Evolutionary conservation across 148 eudicot species (phyloP), one percentile per base, ranked within the genome.

Genomic region (Chenopodium suecicum): DNA sequence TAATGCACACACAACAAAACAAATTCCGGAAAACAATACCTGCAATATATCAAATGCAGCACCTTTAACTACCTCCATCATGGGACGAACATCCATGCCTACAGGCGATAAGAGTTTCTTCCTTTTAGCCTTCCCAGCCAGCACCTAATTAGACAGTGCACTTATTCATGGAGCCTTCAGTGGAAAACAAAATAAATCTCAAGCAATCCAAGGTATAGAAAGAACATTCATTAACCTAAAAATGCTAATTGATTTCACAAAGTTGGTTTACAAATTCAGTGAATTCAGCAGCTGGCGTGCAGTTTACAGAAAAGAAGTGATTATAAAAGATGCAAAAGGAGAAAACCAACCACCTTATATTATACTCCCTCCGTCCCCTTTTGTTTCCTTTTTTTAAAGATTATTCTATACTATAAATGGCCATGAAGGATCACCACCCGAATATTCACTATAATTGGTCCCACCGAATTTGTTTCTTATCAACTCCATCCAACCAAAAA

Each of bases 51-150:
- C 89, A 86, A 95, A 95, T 75, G 98, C 92, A 70, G 93, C 96
- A 76, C 89, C 97, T 86, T 95, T 95, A 47, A 93, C 98, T 65
- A 95, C 98, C 86, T 95, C 97, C 98, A 93, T 95, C 98, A 92
- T 95, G 50, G 98, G 98, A 23, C 97, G 96, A 41, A 92, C 97
- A 75, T 92, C 90, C 93, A 92, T 90, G 87, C 96, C 92, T 56
- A 87, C 88, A 58, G 97, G 96, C 37, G 97, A 95, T 69, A 95
- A 87, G 81, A 93, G 83, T 81, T 95, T 93, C 92, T 91, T 95
- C 89, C 98, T 85, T 80, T 91, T 86, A 78, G 94, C 98, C 68
- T 85, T 93, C 82, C 98, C 98, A 78, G 88, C 93, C 83, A 92
- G 90, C 69, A 95, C 98, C 98, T 95, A 83, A 52, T 56, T 23